Conservation (phyloP, 2,329 filamentous ascomycete species). For the Claviceps maximensis region DNA sequence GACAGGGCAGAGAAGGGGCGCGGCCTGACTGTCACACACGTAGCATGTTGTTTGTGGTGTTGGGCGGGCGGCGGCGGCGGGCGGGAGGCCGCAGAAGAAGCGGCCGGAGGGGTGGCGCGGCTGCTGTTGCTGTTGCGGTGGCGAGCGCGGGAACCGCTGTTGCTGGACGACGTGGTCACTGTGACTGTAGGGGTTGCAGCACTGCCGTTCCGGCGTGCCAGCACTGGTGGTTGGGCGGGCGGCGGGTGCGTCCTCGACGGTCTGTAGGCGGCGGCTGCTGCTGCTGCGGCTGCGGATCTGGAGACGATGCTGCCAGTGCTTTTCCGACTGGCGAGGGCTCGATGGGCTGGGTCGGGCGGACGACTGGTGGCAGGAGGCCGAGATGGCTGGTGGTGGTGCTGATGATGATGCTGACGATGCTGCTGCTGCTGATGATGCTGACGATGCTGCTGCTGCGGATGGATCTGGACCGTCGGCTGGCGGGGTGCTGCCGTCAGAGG, state of each 20-base stretch:
- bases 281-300: background rate
- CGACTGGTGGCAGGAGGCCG: too few relatives aligned
- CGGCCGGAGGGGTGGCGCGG: background rate
- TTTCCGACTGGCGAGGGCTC: background rate
- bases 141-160: background rate
- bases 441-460: too few relatives aligned
- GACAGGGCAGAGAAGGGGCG: background rate
- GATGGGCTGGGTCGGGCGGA: background rate
- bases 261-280: background rate
- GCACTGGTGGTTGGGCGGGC: background rate
- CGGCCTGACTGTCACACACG: background rate
- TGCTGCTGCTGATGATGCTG: too few relatives aligned
- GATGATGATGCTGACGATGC: too few relatives aligned
- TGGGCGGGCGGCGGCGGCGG: background rate
- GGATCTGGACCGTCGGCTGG: too few relatives aligned
- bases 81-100: background rate
- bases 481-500: background rate
- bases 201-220: too few relatives aligned
- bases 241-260: background rate
- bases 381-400: background rate
- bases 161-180: too few relatives aligned
- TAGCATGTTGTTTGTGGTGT: conserved; percentile 4
- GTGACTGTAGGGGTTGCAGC: too few relatives aligned
- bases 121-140: background rate
- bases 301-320: background rate